Evolutionary conservation across 164 flowering plant species (phyloP).

Genomic region (Taxillus chinensis): DNA sequence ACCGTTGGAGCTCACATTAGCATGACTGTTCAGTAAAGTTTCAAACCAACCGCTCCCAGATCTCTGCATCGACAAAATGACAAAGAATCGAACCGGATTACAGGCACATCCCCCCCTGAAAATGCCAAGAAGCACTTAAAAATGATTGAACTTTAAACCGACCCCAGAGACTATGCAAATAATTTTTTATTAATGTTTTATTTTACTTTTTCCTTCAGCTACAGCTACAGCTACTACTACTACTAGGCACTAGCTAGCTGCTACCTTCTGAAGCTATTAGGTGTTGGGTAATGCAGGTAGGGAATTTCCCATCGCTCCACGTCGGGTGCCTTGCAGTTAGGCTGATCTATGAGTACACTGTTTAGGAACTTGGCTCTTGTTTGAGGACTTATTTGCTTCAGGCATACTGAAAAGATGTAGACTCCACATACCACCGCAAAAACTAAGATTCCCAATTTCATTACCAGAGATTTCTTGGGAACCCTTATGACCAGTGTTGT

Average conservation of each 20-base stretch:
- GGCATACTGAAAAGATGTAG: slow-evolving; percentile 41
- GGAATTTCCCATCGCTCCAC: slow-evolving; percentile 26
- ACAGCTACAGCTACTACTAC: no score
- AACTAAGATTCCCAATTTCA: slow-evolving; percentile 36
- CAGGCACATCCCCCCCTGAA: slow-evolving; percentile 43
- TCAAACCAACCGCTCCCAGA: slow-evolving; percentile 63
- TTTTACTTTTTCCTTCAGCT: no score
- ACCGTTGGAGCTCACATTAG: slow-evolving; percentile 44
- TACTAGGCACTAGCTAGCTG: not conserved
- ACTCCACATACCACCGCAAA: slow-evolving; percentile 45
- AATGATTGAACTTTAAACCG: not conserved
- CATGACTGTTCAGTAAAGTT: slow-evolving; percentile 42
- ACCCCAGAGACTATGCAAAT: not conserved
- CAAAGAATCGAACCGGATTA: slow-evolving; percentile 42
- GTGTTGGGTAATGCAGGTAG: slow-evolving; percentile 53
- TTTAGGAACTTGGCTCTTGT: slow-evolving; percentile 14
- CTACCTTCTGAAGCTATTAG: slow-evolving; percentile 47
- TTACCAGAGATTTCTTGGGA: slow-evolving; percentile 39
- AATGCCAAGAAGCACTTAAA: slow-evolving; percentile 7
- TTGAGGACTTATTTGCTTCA: slow-evolving; percentile 28
- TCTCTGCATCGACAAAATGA: slow-evolving; percentile 48
- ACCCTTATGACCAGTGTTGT: slow-evolving; percentile 22
- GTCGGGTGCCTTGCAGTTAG: slow-evolving; percentile 17
- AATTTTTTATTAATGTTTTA: not conserved
- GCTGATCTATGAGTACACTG: slow-evolving; percentile 13